Evolutionary conservation across 257 asterid genomes (phyloP).

Genomic region (Plantago ovata): DNA sequence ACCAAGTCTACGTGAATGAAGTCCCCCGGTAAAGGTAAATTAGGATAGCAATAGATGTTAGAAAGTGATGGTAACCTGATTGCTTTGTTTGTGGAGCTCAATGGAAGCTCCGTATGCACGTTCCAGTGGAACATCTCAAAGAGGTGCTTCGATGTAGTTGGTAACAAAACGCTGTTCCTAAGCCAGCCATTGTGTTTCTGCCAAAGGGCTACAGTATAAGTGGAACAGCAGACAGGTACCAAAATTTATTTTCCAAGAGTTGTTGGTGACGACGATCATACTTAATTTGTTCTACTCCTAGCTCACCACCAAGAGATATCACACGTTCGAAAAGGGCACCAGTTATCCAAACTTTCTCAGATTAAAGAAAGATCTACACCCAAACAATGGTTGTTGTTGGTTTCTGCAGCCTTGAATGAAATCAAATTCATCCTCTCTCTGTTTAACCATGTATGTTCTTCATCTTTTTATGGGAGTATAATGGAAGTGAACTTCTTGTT

Average conservation of each 20-base stretch:
- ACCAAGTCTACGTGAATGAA: too few species aligned
- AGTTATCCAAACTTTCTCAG: conserved; percentile 1
- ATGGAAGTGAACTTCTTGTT: too few species aligned
- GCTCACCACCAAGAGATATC: conserved; percentile 1
- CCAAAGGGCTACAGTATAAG: conserved; percentile 6
- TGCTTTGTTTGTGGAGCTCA: background rate
- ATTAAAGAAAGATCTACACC: too few species aligned
- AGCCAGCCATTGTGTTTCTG: conserved; percentile 1
- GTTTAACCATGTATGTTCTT: too few species aligned
- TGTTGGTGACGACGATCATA: background rate
- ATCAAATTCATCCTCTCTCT: too few species aligned
- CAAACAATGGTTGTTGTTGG: too few species aligned
- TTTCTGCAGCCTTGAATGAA: too few species aligned
- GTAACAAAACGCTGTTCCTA: conserved; percentile 6
- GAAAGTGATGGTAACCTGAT: conserved; percentile 5
- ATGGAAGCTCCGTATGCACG: background rate
- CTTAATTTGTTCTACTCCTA: conserved; percentile 10
- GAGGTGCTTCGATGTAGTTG: background rate
- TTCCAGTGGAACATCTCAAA: background rate
- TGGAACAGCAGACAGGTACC: conserved; percentile 7
- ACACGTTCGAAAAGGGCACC: conserved; percentile 10
- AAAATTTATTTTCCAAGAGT: conserved; percentile 6
- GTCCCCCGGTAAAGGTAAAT: background rate
- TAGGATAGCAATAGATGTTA: background rate
- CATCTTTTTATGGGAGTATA: too few species aligned